A percentile compares a stretch with the other conserved stretches of the same genome.
These are phyloP conservation scores for Margaritispora aquatica DNA, from an alignment of 495 filamentous ascomycete species.

Conservation along the genomic window DNA sequence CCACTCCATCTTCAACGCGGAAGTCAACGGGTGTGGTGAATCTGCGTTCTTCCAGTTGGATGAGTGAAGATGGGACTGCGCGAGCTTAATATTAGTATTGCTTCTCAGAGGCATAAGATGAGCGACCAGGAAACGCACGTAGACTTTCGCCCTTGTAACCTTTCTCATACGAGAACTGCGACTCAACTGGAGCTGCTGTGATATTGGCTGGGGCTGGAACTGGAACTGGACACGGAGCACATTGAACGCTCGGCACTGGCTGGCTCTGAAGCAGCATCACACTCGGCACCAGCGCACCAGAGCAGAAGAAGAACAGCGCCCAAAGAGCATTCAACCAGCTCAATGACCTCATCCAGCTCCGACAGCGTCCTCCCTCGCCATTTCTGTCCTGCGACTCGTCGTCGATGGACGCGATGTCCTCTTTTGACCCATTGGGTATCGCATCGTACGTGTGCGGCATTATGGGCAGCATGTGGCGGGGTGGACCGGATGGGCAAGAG, in stretches of 20 bases:
- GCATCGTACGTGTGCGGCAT: neutral
- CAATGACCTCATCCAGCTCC: neutral
- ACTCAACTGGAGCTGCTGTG: neutral
- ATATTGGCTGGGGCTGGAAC: neutral
- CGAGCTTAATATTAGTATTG: neutral
- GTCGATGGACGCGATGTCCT: neutral
- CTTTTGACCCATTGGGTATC: neutral
- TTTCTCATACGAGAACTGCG: neutral
- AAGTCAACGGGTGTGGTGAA: neutral
- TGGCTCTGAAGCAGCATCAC: neutral
- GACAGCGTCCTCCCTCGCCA: neutral
- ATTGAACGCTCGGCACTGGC: neutral
- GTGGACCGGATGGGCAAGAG: no score
- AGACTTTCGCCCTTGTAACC: neutral
- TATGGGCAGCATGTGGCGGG: neutral
- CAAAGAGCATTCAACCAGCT: neutral
- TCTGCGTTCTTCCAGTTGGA: neutral
- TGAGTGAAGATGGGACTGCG: neutral
- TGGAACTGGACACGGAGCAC: no score
- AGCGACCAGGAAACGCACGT: neutral
- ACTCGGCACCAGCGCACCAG: neutral
- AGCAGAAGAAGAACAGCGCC: neutral
- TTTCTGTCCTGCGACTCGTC: neutral
- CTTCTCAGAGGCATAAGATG: neutral
- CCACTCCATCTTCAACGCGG: neutral